Percentiles rank a stretch among this genome's conserved stretches.
Evolutionary conservation across 441 rosid genomes (phyloP).

Genomic region (Pelargonium australe): DNA sequence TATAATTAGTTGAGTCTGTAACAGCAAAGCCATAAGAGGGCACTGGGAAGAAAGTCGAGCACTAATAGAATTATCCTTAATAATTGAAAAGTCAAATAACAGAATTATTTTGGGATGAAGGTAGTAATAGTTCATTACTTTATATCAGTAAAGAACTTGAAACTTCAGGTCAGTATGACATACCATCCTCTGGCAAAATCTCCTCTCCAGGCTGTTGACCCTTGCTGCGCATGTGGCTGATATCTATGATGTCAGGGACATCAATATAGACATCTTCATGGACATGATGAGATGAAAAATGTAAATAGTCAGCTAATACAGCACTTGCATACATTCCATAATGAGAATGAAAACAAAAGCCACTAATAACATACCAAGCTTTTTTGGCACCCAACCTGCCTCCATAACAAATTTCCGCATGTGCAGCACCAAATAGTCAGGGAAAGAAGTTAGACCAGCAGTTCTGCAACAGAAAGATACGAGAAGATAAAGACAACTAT

Average conservation of each 20-base stretch:
- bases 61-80: background rate
- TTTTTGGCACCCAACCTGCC: conserved; percentile 98
- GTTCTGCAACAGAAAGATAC: conserved; percentile 44
- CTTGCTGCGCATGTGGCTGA: conserved; percentile 87
- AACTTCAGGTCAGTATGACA: conserved; percentile 21
- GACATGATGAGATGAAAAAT: conserved; percentile 17
- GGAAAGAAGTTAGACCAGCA: conserved; percentile 88
- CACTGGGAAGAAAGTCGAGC: too few species aligned
- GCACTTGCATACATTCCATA: conserved; percentile 8
- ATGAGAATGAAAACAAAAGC: conserved; percentile 10
- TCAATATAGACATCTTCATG: conserved; percentile 81
- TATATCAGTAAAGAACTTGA: conserved; percentile 14
- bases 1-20: too few species aligned
- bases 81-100: background rate
- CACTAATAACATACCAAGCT: conserved; percentile 57
- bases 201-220: conserved; percentile 96
- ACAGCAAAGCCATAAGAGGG: too few species aligned
- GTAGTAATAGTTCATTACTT: background rate
- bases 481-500: conserved; percentile 5
- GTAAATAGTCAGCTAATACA: conserved; percentile 15
- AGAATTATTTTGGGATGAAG: background rate
- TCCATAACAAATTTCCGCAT: conserved; percentile 95
- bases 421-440: conserved; percentile 92
- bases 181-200: conserved; percentile 74
- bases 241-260: conserved; percentile 91